Evolutionary conservation across 495 filamentous ascomycete species (phyloP).

Genomic region (Glonium stellatum): DNA sequence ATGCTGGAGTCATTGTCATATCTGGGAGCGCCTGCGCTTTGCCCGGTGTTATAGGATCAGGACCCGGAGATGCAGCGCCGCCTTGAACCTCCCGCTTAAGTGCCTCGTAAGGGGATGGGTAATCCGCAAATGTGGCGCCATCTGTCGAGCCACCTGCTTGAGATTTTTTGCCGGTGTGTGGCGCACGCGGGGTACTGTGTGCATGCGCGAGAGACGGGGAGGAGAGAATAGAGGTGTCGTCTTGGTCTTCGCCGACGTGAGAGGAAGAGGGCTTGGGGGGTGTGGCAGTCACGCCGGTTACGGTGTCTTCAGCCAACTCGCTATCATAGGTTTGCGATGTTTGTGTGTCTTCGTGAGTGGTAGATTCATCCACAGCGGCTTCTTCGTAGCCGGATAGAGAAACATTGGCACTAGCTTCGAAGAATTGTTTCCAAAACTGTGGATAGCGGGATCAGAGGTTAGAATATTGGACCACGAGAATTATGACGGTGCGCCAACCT

Average conservation of each 20-base stretch:
- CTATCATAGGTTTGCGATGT: constrained; percentile 37
- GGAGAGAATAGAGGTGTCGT: constrained; percentile 50
- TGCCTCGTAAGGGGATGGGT: constrained; percentile 61
- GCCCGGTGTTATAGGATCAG: constrained; percentile 36
- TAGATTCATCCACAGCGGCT: constrained; percentile 47
- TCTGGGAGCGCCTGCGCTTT: constrained; percentile 43
- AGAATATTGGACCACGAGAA: not conserved
- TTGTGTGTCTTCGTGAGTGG: constrained; percentile 44
- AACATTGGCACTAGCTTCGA: constrained; percentile 95
- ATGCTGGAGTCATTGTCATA: constrained; percentile 47
- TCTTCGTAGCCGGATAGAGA: constrained; percentile 96
- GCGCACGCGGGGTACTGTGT: constrained; percentile 34
- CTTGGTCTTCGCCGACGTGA: constrained; percentile 31
- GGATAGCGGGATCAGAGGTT: constrained; percentile 10
- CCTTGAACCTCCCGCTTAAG: constrained; percentile 50
- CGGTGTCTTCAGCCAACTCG: constrained; percentile 30
- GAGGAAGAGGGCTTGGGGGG: constrained; percentile 28
- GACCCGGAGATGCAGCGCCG: constrained; percentile 29
- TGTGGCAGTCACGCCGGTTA: constrained; percentile 26
- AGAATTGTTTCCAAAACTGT: constrained; percentile 98
- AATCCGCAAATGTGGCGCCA: constrained; percentile 49
- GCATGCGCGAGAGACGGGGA: constrained; percentile 44
- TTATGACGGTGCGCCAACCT: constrained; percentile 45
- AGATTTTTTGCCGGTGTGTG: constrained; percentile 28
- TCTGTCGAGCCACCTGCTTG: constrained; percentile 32